phyloP scores from a whole-genome alignment of 257 asterid species.

The Plantago elongata region DNA sequence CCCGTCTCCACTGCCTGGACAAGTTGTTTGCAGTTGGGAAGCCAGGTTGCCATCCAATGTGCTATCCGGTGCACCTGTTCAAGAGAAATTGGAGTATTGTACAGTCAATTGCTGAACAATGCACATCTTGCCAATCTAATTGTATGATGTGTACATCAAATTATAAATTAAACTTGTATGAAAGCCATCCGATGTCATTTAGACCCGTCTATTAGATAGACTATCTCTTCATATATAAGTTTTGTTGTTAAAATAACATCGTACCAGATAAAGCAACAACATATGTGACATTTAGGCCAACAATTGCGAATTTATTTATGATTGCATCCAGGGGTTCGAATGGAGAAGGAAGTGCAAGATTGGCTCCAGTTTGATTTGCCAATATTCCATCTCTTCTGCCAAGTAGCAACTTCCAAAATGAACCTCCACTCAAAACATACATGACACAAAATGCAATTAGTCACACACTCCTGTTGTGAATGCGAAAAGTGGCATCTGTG shows the following conservation, averaged over 20 bases:
- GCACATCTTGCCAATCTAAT: constrained; percentile 60
- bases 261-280: constrained; percentile 73
- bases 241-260: too few species aligned
- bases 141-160: constrained; percentile 57
- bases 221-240: too few species aligned
- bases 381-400: constrained; percentile 82
- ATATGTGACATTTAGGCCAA: constrained; percentile 57
- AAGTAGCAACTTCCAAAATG: constrained; percentile 56
- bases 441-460: neutral
- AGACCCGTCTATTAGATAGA: too few species aligned
- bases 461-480: neutral
- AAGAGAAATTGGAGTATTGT: constrained; percentile 62
- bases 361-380: constrained; percentile 64
- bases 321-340: constrained; percentile 46
- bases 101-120: constrained; percentile 48
- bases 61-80: constrained; percentile 63
- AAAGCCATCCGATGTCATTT: neutral
- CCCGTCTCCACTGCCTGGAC: constrained; percentile 54
- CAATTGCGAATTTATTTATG: constrained; percentile 40
- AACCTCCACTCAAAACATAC: constrained; percentile 65
- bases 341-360: constrained; percentile 54
- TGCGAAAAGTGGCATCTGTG: neutral
- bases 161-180: neutral
- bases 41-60: constrained; percentile 42
- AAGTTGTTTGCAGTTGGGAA: constrained; percentile 41